phyloP scores from a whole-genome alignment of 2,329 filamentous ascomycete species.

The Leptosphaerulina australis region DNA sequence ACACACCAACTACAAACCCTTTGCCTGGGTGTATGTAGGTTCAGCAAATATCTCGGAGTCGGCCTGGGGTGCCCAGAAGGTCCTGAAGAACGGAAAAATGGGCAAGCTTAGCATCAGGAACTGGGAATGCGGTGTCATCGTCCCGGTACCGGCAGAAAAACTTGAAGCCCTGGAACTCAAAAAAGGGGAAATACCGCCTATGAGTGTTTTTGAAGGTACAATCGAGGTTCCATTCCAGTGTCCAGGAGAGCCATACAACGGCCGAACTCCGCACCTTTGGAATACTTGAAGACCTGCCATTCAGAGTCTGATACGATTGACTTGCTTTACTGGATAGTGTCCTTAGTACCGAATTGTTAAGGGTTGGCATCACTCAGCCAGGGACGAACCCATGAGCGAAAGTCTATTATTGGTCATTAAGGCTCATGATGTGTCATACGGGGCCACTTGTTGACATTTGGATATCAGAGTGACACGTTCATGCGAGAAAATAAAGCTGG shows the following conservation, averaged over 20 bases:
- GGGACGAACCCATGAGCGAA: background rate
- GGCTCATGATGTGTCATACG: background rate
- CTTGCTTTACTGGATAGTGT: background rate
- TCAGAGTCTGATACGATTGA: too few relatives aligned
- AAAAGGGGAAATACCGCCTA: conserved; percentile 36
- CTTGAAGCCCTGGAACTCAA: conserved; percentile 16
- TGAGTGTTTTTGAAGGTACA: conserved; percentile 59
- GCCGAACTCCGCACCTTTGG: conserved; percentile 19
- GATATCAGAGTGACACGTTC: background rate
- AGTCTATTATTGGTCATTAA: background rate
- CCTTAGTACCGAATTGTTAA: too few relatives aligned
- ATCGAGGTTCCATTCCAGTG: conserved; percentile 69
- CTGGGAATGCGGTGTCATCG: conserved; percentile 91
- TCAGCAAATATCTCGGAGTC: conserved; percentile 92
- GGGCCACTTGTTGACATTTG: background rate
- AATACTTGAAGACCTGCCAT: background rate
- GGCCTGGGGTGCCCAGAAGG: conserved; percentile 84
- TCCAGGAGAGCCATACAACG: conserved; percentile 61
- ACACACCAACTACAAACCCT: conserved; percentile 40
- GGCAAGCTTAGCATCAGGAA: conserved; percentile 79
- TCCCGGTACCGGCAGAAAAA: conserved; percentile 59
- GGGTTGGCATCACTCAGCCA: background rate
- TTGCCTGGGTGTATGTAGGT: conserved; percentile 83
- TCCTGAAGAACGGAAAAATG: conserved; percentile 68
- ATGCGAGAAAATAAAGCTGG: background rate